Conservation (phyloP, 371 early-diverging fungal genomes). For the Amoeboaphelidium protococcarum region DNA sequence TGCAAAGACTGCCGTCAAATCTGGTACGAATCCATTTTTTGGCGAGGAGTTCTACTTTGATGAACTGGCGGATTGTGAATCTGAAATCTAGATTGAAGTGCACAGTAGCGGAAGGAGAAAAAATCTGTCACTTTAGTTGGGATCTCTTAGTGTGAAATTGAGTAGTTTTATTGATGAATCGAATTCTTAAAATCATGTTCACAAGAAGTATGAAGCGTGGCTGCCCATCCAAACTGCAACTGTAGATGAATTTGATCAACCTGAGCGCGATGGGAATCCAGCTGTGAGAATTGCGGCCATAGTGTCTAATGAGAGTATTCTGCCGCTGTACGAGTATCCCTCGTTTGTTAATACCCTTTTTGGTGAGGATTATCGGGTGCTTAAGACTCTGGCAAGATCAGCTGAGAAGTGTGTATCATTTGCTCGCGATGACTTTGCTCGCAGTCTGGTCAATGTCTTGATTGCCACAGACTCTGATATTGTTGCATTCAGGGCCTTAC, state of each 20-base stretch:
- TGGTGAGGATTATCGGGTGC: background rate
- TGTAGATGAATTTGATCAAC: background rate
- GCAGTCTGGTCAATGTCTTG: background rate
- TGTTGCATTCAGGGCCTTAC: background rate
- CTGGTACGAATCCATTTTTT: background rate
- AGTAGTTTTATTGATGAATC: background rate
- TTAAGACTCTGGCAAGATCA: background rate
- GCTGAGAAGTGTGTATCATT: background rate
- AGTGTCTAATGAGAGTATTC: background rate
- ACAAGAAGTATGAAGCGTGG: background rate
- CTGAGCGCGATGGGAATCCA: background rate
- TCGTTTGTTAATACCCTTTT: background rate
- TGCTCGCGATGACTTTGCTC: background rate
- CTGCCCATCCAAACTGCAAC: background rate
- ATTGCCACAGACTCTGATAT: background rate
- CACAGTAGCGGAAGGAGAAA: background rate
- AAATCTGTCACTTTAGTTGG: background rate
- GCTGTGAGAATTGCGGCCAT: background rate
- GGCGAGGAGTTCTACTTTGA: conserved; percentile 1
- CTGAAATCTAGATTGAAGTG: background rate
- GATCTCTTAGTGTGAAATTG: background rate
- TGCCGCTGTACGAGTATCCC: background rate
- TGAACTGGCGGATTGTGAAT: background rate
- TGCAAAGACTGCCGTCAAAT: background rate
- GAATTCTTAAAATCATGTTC: background rate